phyloP scores from a whole-genome alignment of 768 basidiomycete species.

The Mycena pura region DNA sequence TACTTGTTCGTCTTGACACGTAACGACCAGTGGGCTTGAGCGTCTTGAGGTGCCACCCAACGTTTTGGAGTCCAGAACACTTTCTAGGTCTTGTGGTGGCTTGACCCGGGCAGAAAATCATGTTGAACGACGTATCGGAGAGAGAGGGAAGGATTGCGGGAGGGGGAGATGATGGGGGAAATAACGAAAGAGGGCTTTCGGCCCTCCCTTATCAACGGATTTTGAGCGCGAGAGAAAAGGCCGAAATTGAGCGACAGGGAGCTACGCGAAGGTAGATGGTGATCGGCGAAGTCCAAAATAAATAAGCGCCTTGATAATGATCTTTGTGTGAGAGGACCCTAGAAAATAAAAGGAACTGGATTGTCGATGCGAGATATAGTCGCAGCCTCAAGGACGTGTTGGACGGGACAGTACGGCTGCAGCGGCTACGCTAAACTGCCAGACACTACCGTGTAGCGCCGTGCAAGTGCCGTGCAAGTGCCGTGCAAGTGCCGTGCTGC shows the following conservation, averaged over 20 bases:
- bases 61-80: background rate
- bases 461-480: too few species aligned
- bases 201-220: constrained; percentile 6
- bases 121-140: background rate
- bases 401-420: too few species aligned
- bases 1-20: too few species aligned
- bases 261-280: background rate
- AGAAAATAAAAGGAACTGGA: too few species aligned
- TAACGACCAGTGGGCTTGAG: too few species aligned
- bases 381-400: too few species aligned
- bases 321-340: background rate
- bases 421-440: too few species aligned
- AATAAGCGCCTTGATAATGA: background rate
- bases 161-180: too few species aligned
- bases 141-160: background rate
- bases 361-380: too few species aligned
- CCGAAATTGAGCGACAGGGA: constrained; percentile 1
- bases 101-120: background rate
- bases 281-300: background rate
- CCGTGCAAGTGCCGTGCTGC: too few species aligned
- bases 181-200: background rate
- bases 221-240: background rate
- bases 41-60: background rate
- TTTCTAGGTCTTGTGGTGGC: background rate
- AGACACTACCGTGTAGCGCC: too few species aligned